phyloP scores from a whole-genome alignment of 805 yeast species.

The Maudiozyma serrabonitensis region DNA sequence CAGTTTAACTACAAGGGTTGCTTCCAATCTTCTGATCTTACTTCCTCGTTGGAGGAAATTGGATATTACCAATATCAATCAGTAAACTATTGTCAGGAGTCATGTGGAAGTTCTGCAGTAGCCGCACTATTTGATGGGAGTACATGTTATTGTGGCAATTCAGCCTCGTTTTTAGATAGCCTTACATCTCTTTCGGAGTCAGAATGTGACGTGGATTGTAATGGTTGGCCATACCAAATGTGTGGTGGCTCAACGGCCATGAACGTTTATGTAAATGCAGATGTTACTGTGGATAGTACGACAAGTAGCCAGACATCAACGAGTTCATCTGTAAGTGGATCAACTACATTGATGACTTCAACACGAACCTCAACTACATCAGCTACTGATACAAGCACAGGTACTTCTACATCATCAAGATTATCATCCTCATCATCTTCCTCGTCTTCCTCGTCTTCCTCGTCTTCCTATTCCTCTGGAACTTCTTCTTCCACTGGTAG shows the following conservation, averaged over 20 bases:
- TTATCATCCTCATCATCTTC: conserved; percentile 4
- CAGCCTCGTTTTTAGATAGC: conserved; percentile 13
- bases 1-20: conserved; percentile 29
- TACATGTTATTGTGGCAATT: conserved; percentile 27
- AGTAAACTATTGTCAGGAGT: conserved; percentile 42
- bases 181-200: conserved; percentile 30
- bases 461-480: conserved; percentile 4
- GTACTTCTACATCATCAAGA: conserved; percentile 1
- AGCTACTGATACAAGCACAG: background rate
- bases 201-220: conserved; percentile 41
- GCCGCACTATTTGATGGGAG: conserved; percentile 24
- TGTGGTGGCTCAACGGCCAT: conserved; percentile 56
- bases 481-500: background rate
- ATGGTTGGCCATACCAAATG: conserved; percentile 49
- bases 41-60: conserved; percentile 22
- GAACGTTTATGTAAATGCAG: conserved; percentile 34
- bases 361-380: background rate
- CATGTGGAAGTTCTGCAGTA: conserved; percentile 37
- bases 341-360: background rate
- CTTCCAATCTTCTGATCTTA: conserved; percentile 22
- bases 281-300: conserved; percentile 9
- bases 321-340: background rate
- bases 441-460: conserved; percentile 5
- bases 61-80: conserved; percentile 53
- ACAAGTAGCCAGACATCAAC: background rate